A percentile compares a stretch with the other conserved stretches of the same genome.
phyloP scores from a whole-genome alignment of 2,329 filamentous ascomycete genomes.

The Alternaria gaisen region DNA sequence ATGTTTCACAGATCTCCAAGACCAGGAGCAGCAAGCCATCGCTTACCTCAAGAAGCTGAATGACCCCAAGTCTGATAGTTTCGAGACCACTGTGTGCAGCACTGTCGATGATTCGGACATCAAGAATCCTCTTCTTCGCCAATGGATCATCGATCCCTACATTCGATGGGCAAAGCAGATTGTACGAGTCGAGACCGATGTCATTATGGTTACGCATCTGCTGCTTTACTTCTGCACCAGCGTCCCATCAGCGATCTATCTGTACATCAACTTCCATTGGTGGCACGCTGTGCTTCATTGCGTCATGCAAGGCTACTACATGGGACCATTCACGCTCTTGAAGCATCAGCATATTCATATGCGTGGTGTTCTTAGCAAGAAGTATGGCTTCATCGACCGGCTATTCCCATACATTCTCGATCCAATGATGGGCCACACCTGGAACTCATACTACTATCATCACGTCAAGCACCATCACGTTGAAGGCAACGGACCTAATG shows the following conservation, averaged over 20 bases:
- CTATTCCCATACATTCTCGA: conserved; percentile 77
- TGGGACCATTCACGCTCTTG: conserved; percentile 79
- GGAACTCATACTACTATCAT: conserved; percentile 86
- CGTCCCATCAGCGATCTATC: conserved; percentile 71
- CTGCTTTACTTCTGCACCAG: conserved; percentile 75
- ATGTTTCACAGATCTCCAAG: conserved; percentile 35
- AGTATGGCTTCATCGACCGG: conserved; percentile 66
- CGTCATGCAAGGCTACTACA: conserved; percentile 72
- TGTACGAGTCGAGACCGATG: conserved; percentile 74
- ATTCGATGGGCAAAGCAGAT: conserved; percentile 63
- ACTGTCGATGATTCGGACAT: conserved; percentile 61
- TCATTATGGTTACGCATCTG: conserved; percentile 80
- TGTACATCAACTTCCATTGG: conserved; percentile 73
- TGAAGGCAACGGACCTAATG: conserved; percentile 79
- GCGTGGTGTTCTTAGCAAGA: conserved; percentile 70
- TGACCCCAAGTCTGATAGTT: conserved; percentile 57
- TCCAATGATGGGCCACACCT: conserved; percentile 82
- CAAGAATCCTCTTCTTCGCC: conserved; percentile 46
- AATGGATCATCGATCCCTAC: conserved; percentile 67
- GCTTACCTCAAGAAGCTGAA: conserved; percentile 60
- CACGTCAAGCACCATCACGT: conserved; percentile 88
- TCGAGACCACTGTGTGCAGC: conserved; percentile 65
- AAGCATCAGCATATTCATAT: conserved; percentile 87
- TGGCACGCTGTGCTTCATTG: conserved; percentile 72
- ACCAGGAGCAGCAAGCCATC: conserved; percentile 50